Base-by-base conservation (phyloP, 192 early-diverging fungal genomes). In the Kappamyces sp. region DNA sequence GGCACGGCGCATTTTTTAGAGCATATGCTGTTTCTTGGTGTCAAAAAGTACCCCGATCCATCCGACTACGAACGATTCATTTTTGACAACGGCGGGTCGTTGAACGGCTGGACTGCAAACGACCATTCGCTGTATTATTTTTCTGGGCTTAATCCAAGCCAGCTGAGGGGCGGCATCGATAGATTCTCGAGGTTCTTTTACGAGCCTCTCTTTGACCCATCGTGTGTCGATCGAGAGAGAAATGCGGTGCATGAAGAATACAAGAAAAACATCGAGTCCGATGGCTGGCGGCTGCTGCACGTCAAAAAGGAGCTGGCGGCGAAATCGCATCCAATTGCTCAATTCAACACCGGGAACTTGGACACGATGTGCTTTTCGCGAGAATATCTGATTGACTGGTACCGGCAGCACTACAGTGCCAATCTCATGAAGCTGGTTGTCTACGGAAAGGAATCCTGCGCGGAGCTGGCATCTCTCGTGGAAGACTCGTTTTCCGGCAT, bases 201-300 rank as follows among this genome's bases (percentile, higher is more conserved):
- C 57, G 66, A 70, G 50, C 72, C 72, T 47, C 57, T 74, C 9
- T 74, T 74, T 57, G 68, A 74, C 47, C 60, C 61, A 54, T 61
- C 57, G n/a, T 70, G 68, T 38, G 66, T 71, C 4, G 65, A 63
- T 4, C 57, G 72, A 35, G 72, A 74, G 49, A 59, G 55, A 60
- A 74, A 70, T 55, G 70, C 72, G 11, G 72, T 74, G 14, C 61
- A 74, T 39, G 64, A 74, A 49, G 72, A 74, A 64, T 74, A 59
- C 50, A 29, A 59, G 45, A 70, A 66, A 35, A 74, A 74, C 63
- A 60, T 62, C 6, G 60, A 65, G 43, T 45, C 50, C n/a, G 72
- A 70, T 49, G 48, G 55, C 11, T 74, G 72, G 68, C 50, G 68
- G 11, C 36, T 62, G 0, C 54, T 70, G 34, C 72, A 74, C 41